Conservation (phyloP, 768 basidiomycete genomes). For the Termitomyces sp. region DNA sequence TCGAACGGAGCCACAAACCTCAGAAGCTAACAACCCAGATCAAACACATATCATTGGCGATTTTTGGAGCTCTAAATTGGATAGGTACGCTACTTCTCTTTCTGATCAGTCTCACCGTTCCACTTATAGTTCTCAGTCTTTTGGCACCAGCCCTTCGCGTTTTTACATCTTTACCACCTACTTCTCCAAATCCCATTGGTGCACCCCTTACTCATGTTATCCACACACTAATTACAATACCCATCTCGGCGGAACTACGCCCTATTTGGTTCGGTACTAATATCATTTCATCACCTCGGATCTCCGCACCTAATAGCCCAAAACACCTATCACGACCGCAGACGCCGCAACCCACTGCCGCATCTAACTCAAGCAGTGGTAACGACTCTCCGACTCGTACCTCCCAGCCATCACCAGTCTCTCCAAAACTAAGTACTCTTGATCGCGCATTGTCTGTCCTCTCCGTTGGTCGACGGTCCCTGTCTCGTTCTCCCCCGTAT, state of each 20-base stretch:
- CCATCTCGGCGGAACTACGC: conserved; percentile 54
- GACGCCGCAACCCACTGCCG: conserved; percentile 23
- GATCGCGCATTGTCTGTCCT: conserved; percentile 59
- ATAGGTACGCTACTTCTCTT: conserved; percentile 45
- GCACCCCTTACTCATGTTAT: conserved; percentile 79
- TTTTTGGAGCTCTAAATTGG: conserved; percentile 70
- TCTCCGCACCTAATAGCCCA: conserved; percentile 30
- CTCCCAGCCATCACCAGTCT: conserved; percentile 13
- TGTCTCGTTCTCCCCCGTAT: conserved; percentile 47
- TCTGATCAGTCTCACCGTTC: not conserved
- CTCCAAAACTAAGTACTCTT: conserved; percentile 42
- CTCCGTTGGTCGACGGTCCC: conserved; percentile 46
- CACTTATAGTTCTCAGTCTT: conserved; percentile 39
- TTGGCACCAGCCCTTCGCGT: conserved; percentile 68
- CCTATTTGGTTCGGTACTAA: conserved; percentile 57
- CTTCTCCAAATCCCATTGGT: conserved; percentile 60
- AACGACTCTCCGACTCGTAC: conserved; percentile 35
- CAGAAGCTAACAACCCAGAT: conserved; percentile 22
- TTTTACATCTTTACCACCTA: conserved; percentile 62
- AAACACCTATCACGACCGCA: conserved; percentile 31
- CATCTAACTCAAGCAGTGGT: conserved; percentile 31
- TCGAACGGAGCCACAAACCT: conserved; percentile 42
- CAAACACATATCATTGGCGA: conserved; percentile 61
- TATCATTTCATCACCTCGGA: conserved; percentile 27
- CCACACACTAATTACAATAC: conserved; percentile 78